Percentiles rank a stretch among this genome's conserved stretches.
Conservation (phyloP, 306 rosid genomes). For the Lupinus albus region DNA sequence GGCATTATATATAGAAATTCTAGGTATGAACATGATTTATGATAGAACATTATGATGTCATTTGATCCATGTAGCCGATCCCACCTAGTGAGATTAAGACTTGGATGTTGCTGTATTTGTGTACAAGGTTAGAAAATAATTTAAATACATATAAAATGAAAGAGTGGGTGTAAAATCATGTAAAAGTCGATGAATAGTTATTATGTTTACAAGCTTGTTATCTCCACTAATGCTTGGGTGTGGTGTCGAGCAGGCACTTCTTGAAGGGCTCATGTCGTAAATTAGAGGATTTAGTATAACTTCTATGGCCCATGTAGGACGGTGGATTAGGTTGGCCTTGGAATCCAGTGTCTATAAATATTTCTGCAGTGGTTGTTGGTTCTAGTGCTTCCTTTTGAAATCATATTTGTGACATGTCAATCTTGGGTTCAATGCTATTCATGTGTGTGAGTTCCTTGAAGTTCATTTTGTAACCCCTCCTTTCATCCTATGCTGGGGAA, state of each 20-base stretch:
- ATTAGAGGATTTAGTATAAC: background rate
- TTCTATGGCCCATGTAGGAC: too few relatives aligned
- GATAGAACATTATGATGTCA: too few relatives aligned
- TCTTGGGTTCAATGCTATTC: background rate
- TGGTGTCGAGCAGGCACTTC: background rate
- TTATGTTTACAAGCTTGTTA: background rate
- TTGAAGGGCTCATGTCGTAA: background rate
- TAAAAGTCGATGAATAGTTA: background rate
- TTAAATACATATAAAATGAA: conserved; percentile 9
- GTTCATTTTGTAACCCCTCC: background rate
- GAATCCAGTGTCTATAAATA: too few relatives aligned
- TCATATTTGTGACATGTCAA: background rate
- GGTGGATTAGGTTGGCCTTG: too few relatives aligned
- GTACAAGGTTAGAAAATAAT: background rate
- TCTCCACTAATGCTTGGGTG: background rate
- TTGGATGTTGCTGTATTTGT: too few relatives aligned
- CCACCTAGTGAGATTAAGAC: too few relatives aligned
- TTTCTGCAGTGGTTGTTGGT: too few relatives aligned
- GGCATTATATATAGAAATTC: too few relatives aligned
- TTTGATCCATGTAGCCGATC: too few relatives aligned
- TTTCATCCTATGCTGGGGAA: conserved; percentile 1
- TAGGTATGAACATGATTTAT: too few relatives aligned
- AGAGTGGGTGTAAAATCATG: conserved; percentile 10
- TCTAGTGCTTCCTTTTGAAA: too few relatives aligned
- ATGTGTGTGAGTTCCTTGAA: background rate